Conservation (phyloP, 2,329 filamentous ascomycete genomes). For the Fusarium neocosmosporiellum region DNA sequence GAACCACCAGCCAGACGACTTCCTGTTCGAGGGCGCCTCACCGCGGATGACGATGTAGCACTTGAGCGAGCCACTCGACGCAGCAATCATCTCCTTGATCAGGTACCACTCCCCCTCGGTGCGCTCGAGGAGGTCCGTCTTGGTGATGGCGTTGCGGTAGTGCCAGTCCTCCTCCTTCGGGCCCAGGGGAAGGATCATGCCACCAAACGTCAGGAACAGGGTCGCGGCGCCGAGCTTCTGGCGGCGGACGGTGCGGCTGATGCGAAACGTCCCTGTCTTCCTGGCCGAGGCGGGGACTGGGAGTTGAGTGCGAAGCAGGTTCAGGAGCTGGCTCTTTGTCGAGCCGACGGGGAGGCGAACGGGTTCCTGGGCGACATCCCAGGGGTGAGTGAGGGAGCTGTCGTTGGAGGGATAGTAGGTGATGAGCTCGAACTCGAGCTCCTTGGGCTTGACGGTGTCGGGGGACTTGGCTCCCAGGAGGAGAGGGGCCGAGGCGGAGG, state of each 20-base stretch:
- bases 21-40: slow-evolving; percentile 18
- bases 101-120: slow-evolving; percentile 43
- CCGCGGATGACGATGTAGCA: slow-evolving; percentile 42
- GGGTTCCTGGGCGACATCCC: slow-evolving; percentile 35
- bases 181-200: slow-evolving; percentile 37
- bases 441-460: background rate
- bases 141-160: slow-evolving; percentile 41
- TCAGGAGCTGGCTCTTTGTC: slow-evolving; percentile 41
- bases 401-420: slow-evolving; percentile 37
- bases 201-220: slow-evolving; percentile 42
- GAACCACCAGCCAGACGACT: slow-evolving; percentile 34
- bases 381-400: slow-evolving; percentile 40
- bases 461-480: background rate
- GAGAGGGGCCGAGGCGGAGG: background rate
- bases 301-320: slow-evolving; percentile 36
- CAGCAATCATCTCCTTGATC: slow-evolving; percentile 44
- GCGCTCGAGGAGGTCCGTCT: slow-evolving; percentile 40
- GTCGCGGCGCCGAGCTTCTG: slow-evolving; percentile 37
- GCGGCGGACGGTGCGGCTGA: slow-evolving; percentile 7
- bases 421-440: slow-evolving; percentile 41
- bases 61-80: slow-evolving; percentile 38
- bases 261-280: slow-evolving; percentile 7
- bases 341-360: slow-evolving; percentile 32
- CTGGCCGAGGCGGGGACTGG: slow-evolving; percentile 10
- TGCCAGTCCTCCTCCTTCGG: slow-evolving; percentile 40